Evolutionary conservation across 2,329 filamentous ascomycete species (phyloP).

Genomic region (Trichoderma endophyticum): DNA sequence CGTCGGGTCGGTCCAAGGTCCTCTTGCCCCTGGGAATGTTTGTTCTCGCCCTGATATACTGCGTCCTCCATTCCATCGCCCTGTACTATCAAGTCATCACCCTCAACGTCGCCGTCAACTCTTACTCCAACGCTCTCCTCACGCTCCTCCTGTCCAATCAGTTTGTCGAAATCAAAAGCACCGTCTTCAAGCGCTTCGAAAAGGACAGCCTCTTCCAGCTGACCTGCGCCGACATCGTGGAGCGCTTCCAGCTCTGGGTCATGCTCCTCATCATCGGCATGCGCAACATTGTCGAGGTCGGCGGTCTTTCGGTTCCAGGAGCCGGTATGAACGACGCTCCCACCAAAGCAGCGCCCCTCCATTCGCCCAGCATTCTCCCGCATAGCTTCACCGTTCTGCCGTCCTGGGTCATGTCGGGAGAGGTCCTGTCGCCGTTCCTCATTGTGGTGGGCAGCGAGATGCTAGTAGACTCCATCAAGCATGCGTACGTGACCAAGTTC

Average conservation of each 20-base stretch:
- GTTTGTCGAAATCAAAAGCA: slow-evolving; percentile 98
- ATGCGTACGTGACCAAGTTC: slow-evolving; percentile 97
- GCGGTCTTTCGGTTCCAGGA: slow-evolving; percentile 67
- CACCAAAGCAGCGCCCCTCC: slow-evolving; percentile 56
- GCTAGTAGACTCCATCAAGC: slow-evolving; percentile 94
- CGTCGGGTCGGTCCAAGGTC: slow-evolving; percentile 86
- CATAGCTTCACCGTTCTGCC: slow-evolving; percentile 89
- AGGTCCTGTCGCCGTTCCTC: slow-evolving; percentile 88
- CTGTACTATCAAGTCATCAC: slow-evolving; percentile 98
- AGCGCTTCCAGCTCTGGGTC: slow-evolving; percentile 95
- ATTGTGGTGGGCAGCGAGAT: slow-evolving; percentile 95
- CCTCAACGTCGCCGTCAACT: slow-evolving; percentile 96
- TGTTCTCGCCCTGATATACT: slow-evolving; percentile 79
- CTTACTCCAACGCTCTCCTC: slow-evolving; percentile 91
- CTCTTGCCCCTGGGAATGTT: slow-evolving; percentile 90
- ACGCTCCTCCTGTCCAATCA: slow-evolving; percentile 94
- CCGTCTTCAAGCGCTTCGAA: slow-evolving; percentile 97
- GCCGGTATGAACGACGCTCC: slow-evolving; percentile 47
- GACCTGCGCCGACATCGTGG: slow-evolving; percentile 93
- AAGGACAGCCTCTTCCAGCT: slow-evolving; percentile 97
- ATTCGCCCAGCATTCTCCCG: slow-evolving; percentile 73
- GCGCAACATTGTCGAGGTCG: slow-evolving; percentile 93
- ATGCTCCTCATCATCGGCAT: slow-evolving; percentile 96
- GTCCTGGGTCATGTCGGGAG: slow-evolving; percentile 70
- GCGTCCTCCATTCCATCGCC: slow-evolving; percentile 78